Conservation (phyloP, 1,139 yeast genomes). For the Lodderomyces parapsilosis region DNA sequence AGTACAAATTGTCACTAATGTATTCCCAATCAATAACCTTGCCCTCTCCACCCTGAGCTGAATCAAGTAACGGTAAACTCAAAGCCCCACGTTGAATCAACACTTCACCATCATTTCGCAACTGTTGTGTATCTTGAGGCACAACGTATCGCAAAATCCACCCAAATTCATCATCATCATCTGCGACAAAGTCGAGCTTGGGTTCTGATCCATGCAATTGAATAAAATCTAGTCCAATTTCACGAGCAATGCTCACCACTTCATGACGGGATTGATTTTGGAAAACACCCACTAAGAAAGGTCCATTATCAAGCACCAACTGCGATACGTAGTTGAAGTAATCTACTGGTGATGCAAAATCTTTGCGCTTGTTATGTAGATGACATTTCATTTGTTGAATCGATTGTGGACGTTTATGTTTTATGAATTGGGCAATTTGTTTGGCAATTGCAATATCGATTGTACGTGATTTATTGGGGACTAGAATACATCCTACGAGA, state of each 20-base stretch:
- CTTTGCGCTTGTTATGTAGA: constrained; percentile 15
- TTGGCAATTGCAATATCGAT: constrained; percentile 55
- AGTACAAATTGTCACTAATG: constrained; percentile 25
- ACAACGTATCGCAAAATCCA: constrained; percentile 70
- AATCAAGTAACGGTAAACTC: constrained; percentile 68
- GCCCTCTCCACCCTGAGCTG: constrained; percentile 94
- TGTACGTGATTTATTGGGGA: constrained; percentile 77
- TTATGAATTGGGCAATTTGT: constrained; percentile 45
- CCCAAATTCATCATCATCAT: constrained; percentile 44
- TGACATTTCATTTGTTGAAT: neutral
- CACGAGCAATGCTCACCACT: constrained; percentile 47
- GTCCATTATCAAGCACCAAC: constrained; percentile 52
- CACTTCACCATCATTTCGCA: constrained; percentile 21
- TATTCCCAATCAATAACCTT: constrained; percentile 66
- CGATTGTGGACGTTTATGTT: constrained; percentile 6
- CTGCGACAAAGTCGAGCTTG: constrained; percentile 52
- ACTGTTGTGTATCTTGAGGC: constrained; percentile 46
- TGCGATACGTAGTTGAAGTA: constrained; percentile 34
- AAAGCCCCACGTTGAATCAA: constrained; percentile 25
- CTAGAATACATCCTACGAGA: constrained; percentile 80
- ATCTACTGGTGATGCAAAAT: constrained; percentile 16
- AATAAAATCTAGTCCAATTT: constrained; percentile 65
- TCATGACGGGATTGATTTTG: constrained; percentile 74
- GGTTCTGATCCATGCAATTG: constrained; percentile 90
- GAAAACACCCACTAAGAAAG: constrained; percentile 85